Percentiles rank a stretch among this genome's conserved stretches.
phyloP scores from a whole-genome alignment of 225 moss, liverwort and hornwort genomes.

The Bryoerythrophyllum caledonicum region DNA sequence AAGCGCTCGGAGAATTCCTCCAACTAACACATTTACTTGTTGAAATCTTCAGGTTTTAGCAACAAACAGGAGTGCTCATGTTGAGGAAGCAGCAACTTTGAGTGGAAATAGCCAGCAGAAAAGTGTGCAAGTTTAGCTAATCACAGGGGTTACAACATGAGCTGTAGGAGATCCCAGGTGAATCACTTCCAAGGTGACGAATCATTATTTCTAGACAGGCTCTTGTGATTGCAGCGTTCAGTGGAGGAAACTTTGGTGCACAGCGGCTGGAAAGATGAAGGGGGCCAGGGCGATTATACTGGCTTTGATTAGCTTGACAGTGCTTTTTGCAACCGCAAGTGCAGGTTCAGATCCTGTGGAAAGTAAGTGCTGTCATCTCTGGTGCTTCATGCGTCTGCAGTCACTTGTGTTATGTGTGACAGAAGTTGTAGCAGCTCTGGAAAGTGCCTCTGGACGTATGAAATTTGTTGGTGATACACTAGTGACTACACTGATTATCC shows the following conservation, averaged over 20 bases:
- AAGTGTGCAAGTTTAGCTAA: background rate
- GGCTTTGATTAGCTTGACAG: conserved; percentile 4
- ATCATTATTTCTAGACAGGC: background rate
- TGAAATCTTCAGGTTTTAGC: conserved; percentile 5
- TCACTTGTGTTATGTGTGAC: background rate
- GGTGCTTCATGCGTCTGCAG: background rate
- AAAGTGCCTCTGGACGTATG: too few relatives aligned
- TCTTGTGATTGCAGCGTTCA: background rate
- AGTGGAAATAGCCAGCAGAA: background rate
- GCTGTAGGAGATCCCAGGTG: background rate
- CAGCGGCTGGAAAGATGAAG: conserved; percentile 19
- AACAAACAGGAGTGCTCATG: background rate
- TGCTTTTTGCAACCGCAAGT: conserved; percentile 21
- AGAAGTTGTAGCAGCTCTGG: background rate
- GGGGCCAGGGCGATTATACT: background rate
- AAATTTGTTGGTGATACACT: too few relatives aligned
- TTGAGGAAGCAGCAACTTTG: background rate
- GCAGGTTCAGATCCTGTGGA: conserved; percentile 40
- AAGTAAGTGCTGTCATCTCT: conserved; percentile 35
- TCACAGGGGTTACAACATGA: background rate
- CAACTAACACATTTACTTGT: background rate
- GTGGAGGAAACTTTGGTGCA: background rate
- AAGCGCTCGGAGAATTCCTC: background rate
- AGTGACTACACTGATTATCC: background rate
- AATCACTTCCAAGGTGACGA: background rate